phyloP scores from a whole-genome alignment of 345 rosid genomes.

The Eucalyptus erythrocorys region DNA sequence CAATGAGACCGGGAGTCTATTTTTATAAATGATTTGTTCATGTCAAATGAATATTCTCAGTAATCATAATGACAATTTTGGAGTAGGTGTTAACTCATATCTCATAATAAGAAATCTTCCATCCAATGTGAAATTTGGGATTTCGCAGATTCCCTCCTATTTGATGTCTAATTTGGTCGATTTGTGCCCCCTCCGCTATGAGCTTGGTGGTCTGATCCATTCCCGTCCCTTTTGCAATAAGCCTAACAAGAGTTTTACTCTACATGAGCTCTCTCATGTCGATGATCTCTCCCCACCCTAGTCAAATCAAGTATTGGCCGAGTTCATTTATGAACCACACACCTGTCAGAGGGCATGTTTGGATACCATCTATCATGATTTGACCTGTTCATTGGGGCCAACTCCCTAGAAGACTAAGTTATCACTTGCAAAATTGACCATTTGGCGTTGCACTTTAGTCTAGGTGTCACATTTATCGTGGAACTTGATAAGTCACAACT shows the following conservation, averaged over 20 bases:
- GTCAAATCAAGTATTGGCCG: no score
- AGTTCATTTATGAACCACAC: no score
- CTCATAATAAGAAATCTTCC: not conserved
- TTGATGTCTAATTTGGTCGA: no score
- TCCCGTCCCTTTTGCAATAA: no score
- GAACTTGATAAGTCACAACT: not conserved
- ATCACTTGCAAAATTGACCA: not conserved
- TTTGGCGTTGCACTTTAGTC: fast-evolving
- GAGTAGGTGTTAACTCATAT: not conserved
- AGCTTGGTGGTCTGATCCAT: no score
- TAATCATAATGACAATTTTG: no score
- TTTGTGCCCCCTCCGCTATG: no score
- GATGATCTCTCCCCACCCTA: no score
- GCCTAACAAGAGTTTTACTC: no score
- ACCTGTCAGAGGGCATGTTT: not conserved
- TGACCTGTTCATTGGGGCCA: not conserved
- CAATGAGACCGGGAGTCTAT: no score
- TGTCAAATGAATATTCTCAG: not conserved
- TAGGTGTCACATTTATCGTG: not conserved
- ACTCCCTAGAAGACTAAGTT: not conserved
- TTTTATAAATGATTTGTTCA: not conserved
- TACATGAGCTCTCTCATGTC: no score
- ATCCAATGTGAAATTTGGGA: not conserved
- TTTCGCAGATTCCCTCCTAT: no score
- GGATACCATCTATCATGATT: not conserved